phyloP scores from a whole-genome alignment of 2,329 filamentous ascomycete genomes.

The Curvularia sp. region DNA sequence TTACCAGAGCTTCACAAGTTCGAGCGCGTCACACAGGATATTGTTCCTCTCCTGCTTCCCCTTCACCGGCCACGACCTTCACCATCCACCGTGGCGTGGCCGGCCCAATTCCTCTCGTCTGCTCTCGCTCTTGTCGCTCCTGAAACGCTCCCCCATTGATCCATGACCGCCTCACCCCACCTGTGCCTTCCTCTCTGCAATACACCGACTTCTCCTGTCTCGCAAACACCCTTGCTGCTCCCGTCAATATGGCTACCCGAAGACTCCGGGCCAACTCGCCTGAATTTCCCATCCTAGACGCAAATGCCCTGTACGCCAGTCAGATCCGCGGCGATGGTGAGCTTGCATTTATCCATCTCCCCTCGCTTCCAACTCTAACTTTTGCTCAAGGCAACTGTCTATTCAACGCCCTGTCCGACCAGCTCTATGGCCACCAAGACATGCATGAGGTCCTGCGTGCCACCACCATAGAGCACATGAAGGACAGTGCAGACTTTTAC shows the following conservation, averaged over 20 bases:
- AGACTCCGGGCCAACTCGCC: conserved; percentile 40
- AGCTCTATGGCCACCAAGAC: conserved; percentile 68
- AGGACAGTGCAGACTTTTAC: conserved; percentile 66
- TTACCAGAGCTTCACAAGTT: conserved; percentile 35
- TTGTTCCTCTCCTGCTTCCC: conserved; percentile 22
- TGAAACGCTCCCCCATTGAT: conserved; percentile 20
- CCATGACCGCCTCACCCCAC: conserved; percentile 41
- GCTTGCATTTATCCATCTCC: conserved; percentile 38
- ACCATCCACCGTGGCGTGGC: conserved; percentile 35
- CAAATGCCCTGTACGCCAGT: conserved; percentile 65
- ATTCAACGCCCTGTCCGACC: conserved; percentile 72
- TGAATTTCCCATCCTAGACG: conserved; percentile 64
- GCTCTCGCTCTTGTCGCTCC: conserved; percentile 16
- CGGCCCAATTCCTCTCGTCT: conserved; percentile 21
- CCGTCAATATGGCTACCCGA: conserved; percentile 44
- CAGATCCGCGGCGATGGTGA: conserved; percentile 69
- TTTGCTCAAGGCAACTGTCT: conserved; percentile 68
- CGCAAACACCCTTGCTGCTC: conserved; percentile 32
- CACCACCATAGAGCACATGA: conserved; percentile 68
- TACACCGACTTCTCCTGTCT: conserved; percentile 46
- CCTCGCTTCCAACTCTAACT: conserved; percentile 28
- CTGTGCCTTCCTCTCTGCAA: conserved; percentile 32
- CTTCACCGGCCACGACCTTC: conserved; percentile 20
- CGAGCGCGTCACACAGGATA: conserved; percentile 37
- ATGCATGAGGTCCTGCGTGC: conserved; percentile 66